Evolutionary conservation across 257 asterid genomes (phyloP).

Genomic region (Plectranthus barbatus): DNA sequence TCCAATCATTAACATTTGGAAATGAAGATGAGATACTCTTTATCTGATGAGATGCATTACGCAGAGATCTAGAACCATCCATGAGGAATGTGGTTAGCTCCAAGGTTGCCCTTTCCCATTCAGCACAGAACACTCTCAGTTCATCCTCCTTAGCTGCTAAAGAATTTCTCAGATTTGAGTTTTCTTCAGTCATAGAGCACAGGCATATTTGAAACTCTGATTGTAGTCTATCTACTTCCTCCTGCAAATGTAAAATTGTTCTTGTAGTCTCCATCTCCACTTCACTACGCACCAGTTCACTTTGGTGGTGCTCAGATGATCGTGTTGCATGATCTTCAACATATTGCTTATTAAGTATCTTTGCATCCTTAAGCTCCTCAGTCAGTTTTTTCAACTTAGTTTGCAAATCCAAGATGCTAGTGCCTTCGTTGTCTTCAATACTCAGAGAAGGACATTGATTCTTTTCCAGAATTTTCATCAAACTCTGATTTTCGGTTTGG

Average conservation of each 20-base stretch:
- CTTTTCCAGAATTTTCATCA: constrained; percentile 26
- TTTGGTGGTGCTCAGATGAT: constrained; percentile 35
- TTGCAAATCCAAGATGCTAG: constrained; percentile 28
- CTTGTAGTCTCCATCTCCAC: constrained; percentile 64
- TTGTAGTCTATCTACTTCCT: constrained; percentile 54
- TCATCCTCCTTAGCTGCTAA: constrained; percentile 60
- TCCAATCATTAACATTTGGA: constrained; percentile 57
- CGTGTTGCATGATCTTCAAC: constrained; percentile 34
- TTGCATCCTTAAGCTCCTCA: constrained; percentile 41
- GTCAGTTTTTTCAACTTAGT: constrained; percentile 43
- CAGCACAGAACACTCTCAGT: constrained; percentile 38
- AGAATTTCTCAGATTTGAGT: constrained; percentile 37
- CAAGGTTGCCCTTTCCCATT: constrained; percentile 86
- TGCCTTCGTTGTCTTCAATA: constrained; percentile 23
- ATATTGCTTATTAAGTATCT: constrained; percentile 29
- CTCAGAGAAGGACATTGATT: constrained; percentile 16
- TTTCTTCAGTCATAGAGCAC: constrained; percentile 58
- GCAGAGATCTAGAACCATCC: constrained; percentile 70
- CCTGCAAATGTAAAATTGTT: constrained; percentile 60
- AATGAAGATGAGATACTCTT: constrained; percentile 52
- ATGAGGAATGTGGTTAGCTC: constrained; percentile 70
- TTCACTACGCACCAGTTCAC: constrained; percentile 45
- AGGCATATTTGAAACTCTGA: constrained; percentile 45
- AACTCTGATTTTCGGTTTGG: constrained; percentile 34
- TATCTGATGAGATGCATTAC: constrained; percentile 65